These are phyloP conservation scores for Tarenaya hassleriana DNA, from an alignment of 345 rosid genomes.

Conservation along the genomic window DNA sequence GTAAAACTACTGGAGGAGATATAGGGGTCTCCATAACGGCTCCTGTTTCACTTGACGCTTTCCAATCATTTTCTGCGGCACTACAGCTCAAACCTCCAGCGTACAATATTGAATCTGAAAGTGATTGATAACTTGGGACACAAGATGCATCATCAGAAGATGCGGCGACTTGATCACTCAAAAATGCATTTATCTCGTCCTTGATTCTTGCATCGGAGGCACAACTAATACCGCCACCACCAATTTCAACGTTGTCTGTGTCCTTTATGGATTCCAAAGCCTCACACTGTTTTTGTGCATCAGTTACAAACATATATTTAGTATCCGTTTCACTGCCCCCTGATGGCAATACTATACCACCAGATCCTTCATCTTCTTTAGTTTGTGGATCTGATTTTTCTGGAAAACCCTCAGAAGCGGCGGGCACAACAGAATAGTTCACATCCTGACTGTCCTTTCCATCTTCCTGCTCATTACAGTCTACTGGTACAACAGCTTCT, in stretches of 20 bases:
- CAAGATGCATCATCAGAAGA: constrained; percentile 14
- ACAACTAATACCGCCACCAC: constrained; percentile 13
- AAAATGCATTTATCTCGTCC: constrained; percentile 21
- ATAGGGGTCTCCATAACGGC: constrained; percentile 22
- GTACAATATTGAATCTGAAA: constrained; percentile 19
- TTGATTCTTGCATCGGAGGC: constrained; percentile 16
- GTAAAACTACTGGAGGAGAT: constrained; percentile 22
- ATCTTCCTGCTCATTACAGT: constrained; percentile 17
- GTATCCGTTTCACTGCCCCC: constrained; percentile 9
- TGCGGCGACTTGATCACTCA: constrained; percentile 13
- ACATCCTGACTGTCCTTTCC: constrained; percentile 16
- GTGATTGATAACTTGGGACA: constrained; percentile 15
- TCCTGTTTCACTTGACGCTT: constrained; percentile 22
- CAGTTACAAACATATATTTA: constrained; percentile 8
- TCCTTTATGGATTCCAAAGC: constrained; percentile 8
- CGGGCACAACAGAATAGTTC: background rate
- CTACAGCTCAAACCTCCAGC: constrained; percentile 14
- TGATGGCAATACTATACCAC: constrained; percentile 5
- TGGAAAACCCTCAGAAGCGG: constrained; percentile 12
- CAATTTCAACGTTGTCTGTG: constrained; percentile 5
- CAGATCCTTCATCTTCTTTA: constrained; percentile 16
- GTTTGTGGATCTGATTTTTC: constrained; percentile 5
- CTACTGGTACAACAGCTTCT: constrained; percentile 9
- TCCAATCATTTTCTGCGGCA: constrained; percentile 19
- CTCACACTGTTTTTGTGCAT: constrained; percentile 14